phyloP scores from a whole-genome alignment of 257 asterid species.

The Salvia rosmarinus region DNA sequence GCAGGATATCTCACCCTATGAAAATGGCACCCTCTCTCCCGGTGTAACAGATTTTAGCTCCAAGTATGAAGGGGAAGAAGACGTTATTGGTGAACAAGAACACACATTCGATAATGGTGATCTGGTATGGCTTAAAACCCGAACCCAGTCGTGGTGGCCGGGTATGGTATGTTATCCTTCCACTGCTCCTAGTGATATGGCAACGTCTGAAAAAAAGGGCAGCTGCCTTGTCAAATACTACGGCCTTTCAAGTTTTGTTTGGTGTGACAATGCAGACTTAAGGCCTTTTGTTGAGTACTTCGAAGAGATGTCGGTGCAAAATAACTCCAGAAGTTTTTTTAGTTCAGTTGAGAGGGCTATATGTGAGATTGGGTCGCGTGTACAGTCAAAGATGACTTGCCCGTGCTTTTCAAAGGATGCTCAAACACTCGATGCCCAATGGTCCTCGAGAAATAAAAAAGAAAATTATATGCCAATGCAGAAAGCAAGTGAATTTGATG shows the following conservation, averaged over 20 bases:
- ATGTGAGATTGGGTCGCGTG: constrained; percentile 57
- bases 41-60: constrained; percentile 21
- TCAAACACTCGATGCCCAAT: constrained; percentile 26
- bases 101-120: constrained; percentile 54
- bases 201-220: constrained; percentile 37
- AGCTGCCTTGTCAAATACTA: constrained; percentile 55
- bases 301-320: constrained; percentile 51
- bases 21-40: constrained; percentile 25
- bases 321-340: constrained; percentile 49
- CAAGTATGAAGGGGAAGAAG: constrained; percentile 34
- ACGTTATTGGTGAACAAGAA: constrained; percentile 31
- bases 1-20: constrained; percentile 30
- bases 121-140: constrained; percentile 76
- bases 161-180: constrained; percentile 65
- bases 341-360: constrained; percentile 72
- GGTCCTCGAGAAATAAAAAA: constrained; percentile 15
- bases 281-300: constrained; percentile 71
- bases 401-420: constrained; percentile 56
- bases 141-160: constrained; percentile 81
- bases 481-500: constrained; percentile 29
- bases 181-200: constrained; percentile 27
- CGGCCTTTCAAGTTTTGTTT: constrained; percentile 50
- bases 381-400: constrained; percentile 69
- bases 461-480: constrained; percentile 28
- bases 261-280: constrained; percentile 56